phyloP scores from a whole-genome alignment of 2,329 filamentous ascomycete genomes.

The Aspergillus uvarum region DNA sequence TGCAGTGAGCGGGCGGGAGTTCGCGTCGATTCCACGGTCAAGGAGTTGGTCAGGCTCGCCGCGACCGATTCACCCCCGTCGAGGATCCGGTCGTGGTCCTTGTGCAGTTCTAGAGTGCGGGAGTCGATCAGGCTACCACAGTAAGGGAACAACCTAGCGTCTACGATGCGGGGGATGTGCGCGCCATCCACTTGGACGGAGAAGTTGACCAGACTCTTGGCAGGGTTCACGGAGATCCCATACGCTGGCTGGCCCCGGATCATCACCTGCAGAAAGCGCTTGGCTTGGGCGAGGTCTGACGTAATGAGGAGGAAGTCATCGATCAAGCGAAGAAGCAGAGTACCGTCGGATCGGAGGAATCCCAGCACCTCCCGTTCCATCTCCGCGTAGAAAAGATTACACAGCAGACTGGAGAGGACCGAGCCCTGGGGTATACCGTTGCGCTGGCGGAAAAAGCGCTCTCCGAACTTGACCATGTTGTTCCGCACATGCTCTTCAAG shows the following conservation, averaged over 20 bases:
- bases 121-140: conserved; percentile 80
- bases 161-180: conserved; percentile 52
- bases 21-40: conserved; percentile 76
- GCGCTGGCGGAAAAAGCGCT: conserved; percentile 83
- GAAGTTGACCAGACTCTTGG: conserved; percentile 86
- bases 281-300: conserved; percentile 64
- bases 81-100: conserved; percentile 57
- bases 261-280: conserved; percentile 75
- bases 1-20: conserved; percentile 75
- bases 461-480: conserved; percentile 86
- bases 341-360: conserved; percentile 63
- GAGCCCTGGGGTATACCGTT: conserved; percentile 92
- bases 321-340: conserved; percentile 75
- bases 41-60: conserved; percentile 62
- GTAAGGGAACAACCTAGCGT: conserved; percentile 68
- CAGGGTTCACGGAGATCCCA: conserved; percentile 72
- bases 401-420: conserved; percentile 79
- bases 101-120: conserved; percentile 69
- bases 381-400: conserved; percentile 94
- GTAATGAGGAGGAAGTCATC: conserved; percentile 94
- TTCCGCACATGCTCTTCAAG: conserved; percentile 75
- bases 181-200: conserved; percentile 58
- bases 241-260: conserved; percentile 74
- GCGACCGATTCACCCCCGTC: conserved; percentile 53
- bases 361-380: conserved; percentile 68